Evolutionary conservation across 2,329 filamentous ascomycete genomes (phyloP).

Genomic region (Pezicula neosporulosa): DNA sequence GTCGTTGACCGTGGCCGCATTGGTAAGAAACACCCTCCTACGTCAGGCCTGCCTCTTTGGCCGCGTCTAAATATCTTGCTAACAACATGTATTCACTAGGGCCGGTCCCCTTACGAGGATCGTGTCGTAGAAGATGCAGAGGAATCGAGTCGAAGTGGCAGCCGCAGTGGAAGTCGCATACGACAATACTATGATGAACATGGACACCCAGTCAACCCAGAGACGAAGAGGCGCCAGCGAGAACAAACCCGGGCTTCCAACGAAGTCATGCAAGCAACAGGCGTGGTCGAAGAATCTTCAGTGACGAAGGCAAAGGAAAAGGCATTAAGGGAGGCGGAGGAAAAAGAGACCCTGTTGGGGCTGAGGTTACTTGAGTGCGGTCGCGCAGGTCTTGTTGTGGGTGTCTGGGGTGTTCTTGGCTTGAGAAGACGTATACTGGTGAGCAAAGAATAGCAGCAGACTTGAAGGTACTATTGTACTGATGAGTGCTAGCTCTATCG

Average conservation of each 20-base stretch:
- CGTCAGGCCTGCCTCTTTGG: not conserved
- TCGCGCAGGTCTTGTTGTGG: constrained; percentile 19
- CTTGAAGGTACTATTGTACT: not conserved
- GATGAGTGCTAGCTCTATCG: constrained; percentile 24
- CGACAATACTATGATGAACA: constrained; percentile 27
- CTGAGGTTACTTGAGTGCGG: constrained; percentile 26
- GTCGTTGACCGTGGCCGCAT: constrained; percentile 20
- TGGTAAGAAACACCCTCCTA: constrained; percentile 14
- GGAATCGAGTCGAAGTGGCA: not conserved
- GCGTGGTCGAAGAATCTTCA: constrained; percentile 27
- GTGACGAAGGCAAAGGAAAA: constrained; percentile 19
- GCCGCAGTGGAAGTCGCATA: not conserved
- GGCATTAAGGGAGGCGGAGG: constrained; percentile 12
- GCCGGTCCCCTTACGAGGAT: constrained; percentile 29
- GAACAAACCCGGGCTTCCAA: constrained; percentile 30
- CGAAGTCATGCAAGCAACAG: constrained; percentile 32
- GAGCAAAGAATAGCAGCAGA: not conserved
- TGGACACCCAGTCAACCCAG: constrained; percentile 28
- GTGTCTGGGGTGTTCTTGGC: constrained; percentile 29
- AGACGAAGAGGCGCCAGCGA: constrained; percentile 26
- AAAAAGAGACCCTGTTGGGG: constrained; percentile 23
- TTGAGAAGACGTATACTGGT: constrained; percentile 28
- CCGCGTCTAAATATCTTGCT: not conserved
- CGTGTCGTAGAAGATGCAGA: constrained; percentile 20
- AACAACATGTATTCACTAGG: constrained; percentile 12